Percentiles rank a stretch among this genome's conserved stretches.
These are phyloP conservation scores for Neolentinus lepideus DNA, from an alignment of 1,284 basidiomycete genomes.

Conservation along the genomic window DNA sequence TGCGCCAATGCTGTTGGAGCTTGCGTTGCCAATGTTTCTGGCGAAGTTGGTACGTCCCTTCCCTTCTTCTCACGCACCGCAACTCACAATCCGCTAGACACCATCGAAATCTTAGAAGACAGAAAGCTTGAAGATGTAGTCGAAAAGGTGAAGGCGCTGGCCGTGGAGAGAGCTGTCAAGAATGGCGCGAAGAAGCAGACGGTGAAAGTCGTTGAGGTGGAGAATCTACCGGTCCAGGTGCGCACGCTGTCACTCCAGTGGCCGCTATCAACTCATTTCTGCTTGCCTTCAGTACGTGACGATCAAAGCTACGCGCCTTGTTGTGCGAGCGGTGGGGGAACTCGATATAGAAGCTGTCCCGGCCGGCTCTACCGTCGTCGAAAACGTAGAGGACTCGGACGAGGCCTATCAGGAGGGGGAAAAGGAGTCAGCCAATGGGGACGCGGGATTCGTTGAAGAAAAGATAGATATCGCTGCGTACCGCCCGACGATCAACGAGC, in stretches of 20 bases:
- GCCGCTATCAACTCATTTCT: neutral
- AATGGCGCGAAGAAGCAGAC: slow-evolving; percentile 32
- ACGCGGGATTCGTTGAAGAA: neutral
- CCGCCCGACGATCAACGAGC: slow-evolving; percentile 19
- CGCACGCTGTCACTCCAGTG: slow-evolving; percentile 2
- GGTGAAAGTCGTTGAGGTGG: slow-evolving; percentile 40
- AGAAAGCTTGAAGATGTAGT: slow-evolving; percentile 33
- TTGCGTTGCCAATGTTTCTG: slow-evolving; percentile 35
- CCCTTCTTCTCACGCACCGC: neutral
- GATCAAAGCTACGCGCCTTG: slow-evolving; percentile 41
- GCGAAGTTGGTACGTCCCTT: slow-evolving; percentile 12
- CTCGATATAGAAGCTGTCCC: neutral
- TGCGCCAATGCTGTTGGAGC: slow-evolving; percentile 54
- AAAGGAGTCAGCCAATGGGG: neutral
- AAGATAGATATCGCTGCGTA: slow-evolving; percentile 21
- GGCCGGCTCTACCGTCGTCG: neutral
- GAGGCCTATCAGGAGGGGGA: neutral
- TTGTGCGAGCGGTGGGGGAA: slow-evolving; percentile 41
- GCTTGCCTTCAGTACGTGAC: slow-evolving; percentile 36
- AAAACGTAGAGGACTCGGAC: slow-evolving; percentile 1
- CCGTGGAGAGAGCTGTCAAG: slow-evolving; percentile 34
- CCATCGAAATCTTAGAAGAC: slow-evolving; percentile 33
- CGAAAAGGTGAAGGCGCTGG: slow-evolving; percentile 32
- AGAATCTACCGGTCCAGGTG: slow-evolving; percentile 34
- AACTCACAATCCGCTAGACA: slow-evolving; percentile 20